phyloP scores from a whole-genome alignment of 2,329 filamentous ascomycete genomes.

The Gaeumannomyces tritici region DNA sequence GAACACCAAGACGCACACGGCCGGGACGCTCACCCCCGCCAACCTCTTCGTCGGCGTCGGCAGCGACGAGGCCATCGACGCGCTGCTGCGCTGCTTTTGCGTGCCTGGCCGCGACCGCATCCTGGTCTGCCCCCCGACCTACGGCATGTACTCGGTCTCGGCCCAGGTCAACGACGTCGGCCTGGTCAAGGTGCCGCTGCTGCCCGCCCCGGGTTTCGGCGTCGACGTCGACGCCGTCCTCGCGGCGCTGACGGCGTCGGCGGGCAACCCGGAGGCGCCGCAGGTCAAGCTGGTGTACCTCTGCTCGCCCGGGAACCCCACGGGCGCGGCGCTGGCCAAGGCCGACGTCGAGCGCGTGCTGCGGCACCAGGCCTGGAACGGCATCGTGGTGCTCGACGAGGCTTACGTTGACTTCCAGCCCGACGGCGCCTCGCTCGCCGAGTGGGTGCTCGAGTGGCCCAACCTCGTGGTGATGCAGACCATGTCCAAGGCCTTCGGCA shows the following conservation, averaged over 20 bases:
- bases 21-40: constrained; percentile 61
- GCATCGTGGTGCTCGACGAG: constrained; percentile 86
- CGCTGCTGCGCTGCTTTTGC: constrained; percentile 88
- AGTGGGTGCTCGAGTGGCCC: constrained; percentile 86
- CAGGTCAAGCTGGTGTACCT: constrained; percentile 82
- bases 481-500: constrained; percentile 92
- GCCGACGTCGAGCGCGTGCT: constrained; percentile 64
- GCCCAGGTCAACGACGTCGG: constrained; percentile 88
- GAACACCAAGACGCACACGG: constrained; percentile 74
- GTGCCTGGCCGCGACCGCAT: constrained; percentile 79
- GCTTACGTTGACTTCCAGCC: constrained; percentile 92
- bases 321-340: constrained; percentile 69
- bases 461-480: constrained; percentile 98
- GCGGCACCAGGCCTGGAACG: constrained; percentile 88
- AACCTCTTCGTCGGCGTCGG: constrained; percentile 94
- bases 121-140: constrained; percentile 90
- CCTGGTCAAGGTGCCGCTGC: constrained; percentile 77
- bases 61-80: constrained; percentile 94
- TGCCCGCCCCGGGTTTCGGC: constrained; percentile 60
- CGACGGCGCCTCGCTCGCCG: constrained; percentile 66
- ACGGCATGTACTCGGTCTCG: constrained; percentile 96
- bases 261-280: constrained; percentile 2
- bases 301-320: constrained; percentile 93
- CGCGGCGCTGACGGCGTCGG: constrained; percentile 43
- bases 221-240: constrained; percentile 64